Percentiles rank a stretch among this genome's conserved stretches.
phyloP scores from a whole-genome alignment of 768 basidiomycete genomes.

The Tulasnella sp. region DNA sequence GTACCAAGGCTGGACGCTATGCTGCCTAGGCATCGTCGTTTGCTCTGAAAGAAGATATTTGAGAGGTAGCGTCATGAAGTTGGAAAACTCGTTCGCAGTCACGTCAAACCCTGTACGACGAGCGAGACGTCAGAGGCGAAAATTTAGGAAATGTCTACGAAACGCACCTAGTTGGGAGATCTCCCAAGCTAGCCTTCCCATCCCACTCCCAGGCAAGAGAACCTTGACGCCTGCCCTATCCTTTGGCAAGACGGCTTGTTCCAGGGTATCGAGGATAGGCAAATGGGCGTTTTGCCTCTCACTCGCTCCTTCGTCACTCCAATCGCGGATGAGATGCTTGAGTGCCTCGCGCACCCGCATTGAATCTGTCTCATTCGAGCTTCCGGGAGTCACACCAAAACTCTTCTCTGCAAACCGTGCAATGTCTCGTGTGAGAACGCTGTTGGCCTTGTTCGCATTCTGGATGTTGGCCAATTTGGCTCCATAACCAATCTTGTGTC shows the following conservation, averaged over 20 bases:
- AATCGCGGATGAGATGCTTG: slow-evolving; percentile 61
- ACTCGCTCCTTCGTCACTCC: slow-evolving; percentile 44
- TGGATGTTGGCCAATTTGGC: background rate
- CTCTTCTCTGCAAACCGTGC: slow-evolving; percentile 1
- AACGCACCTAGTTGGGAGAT: slow-evolving; percentile 43
- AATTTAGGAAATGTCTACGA: slow-evolving; percentile 7
- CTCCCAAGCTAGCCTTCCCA: slow-evolving; percentile 59
- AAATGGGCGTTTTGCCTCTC: slow-evolving; percentile 47
- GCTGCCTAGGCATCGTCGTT: slow-evolving; percentile 34
- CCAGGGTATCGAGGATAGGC: slow-evolving; percentile 44
- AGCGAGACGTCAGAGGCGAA: background rate
- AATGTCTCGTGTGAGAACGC: background rate
- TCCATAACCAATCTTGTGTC: slow-evolving; percentile 1
- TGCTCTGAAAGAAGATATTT: slow-evolving; percentile 43
- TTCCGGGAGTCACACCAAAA: background rate
- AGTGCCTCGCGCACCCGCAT: slow-evolving; percentile 45
- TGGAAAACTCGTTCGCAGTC: slow-evolving; percentile 52
- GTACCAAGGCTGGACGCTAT: slow-evolving; percentile 46
- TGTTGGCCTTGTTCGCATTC: background rate
- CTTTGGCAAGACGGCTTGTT: slow-evolving; percentile 16
- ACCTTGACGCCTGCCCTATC: slow-evolving; percentile 31
- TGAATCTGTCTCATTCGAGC: slow-evolving; percentile 28
- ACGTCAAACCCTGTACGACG: slow-evolving; percentile 35
- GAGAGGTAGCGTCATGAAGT: slow-evolving; percentile 52
- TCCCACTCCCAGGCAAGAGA: slow-evolving; percentile 52